These are phyloP conservation scores for Dothideomycetes sp. DNA, from an alignment of 2,329 filamentous ascomycete genomes.

Conservation along the genomic window DNA sequence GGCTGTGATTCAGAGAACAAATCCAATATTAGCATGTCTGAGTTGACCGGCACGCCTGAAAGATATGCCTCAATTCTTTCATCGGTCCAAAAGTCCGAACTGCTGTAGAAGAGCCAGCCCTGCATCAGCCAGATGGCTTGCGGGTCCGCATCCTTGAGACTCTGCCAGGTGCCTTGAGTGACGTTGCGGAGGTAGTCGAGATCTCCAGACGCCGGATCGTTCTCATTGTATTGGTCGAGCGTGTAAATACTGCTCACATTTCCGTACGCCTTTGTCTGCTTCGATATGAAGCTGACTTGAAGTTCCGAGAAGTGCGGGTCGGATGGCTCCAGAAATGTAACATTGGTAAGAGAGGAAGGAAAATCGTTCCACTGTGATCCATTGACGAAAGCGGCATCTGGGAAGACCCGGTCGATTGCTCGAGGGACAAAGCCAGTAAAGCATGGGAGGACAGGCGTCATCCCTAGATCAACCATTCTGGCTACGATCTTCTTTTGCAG, in stretches of 20 bases:
- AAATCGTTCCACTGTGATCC: slow-evolving; percentile 37
- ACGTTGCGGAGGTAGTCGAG: slow-evolving; percentile 32
- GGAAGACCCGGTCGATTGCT: too few relatives aligned
- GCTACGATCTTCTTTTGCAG: too few relatives aligned
- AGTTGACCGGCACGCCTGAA: too few relatives aligned
- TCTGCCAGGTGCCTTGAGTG: slow-evolving; percentile 33
- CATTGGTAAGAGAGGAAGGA: slow-evolving; percentile 30
- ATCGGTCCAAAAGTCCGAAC: slow-evolving; percentile 33
- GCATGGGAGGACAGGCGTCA: too few relatives aligned
- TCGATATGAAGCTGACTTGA: slow-evolving; percentile 35
- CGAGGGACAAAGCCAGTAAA: too few relatives aligned
- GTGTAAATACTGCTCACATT: slow-evolving; percentile 40
- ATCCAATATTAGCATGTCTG: too few relatives aligned
- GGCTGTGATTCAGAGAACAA: too few relatives aligned
- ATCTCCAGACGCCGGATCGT: slow-evolving; percentile 36
- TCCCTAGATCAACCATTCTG: too few relatives aligned
- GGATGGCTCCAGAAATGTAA: slow-evolving; percentile 36
- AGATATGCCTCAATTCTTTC: slow-evolving; percentile 39
- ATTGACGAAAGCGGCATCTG: too few relatives aligned
- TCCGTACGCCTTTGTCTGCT: slow-evolving; percentile 36
- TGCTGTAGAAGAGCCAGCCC: slow-evolving; percentile 39
- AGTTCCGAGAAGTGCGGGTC: slow-evolving; percentile 33
- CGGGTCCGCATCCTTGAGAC: slow-evolving; percentile 37
- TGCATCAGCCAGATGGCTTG: slow-evolving; percentile 43
- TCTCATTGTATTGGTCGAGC: slow-evolving; percentile 44